Evolutionary conservation across 2,329 filamentous ascomycete genomes (phyloP), one percentile per base, ranked within the genome.

Genomic region (Calonectria pteridis): DNA sequence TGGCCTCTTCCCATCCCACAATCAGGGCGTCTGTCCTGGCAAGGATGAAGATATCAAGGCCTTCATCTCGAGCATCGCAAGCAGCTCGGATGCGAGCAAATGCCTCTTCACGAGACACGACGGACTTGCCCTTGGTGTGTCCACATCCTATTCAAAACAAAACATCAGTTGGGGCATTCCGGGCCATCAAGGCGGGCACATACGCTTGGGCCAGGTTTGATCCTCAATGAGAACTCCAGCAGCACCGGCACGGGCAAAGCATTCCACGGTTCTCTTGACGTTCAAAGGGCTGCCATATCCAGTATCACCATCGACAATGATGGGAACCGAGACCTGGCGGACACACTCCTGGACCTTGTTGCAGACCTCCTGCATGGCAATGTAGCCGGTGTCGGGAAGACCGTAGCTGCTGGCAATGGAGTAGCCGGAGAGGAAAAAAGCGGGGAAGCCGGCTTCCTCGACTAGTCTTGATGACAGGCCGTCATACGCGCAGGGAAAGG

Each of bases 191-290:
- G 16, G 13, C 16, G 14, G 9, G n/a, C 11, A 70, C 84, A 75
- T 79, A 88, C 86, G 78, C 72, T 88, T 88, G 4, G 87, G 86
- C 86, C 86, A 88, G 0, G 84, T 86, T 74, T 88, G 87, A 66
- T 88, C 86, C 71, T 88, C 87, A 71, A 88, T 87, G 85, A 84
- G 84, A 50, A 84, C 71, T 0, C 83, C 83, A 18, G 84, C 83
- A 0, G 83, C 84, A 4, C 83, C 86, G 0, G 86, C 86, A 5
- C 78, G 77, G 0, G 86, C 86, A 76, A 84, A 88, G 4, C 81
- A 81, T 74, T 75, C 74, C 1, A 89, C 87, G 0, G 87, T 88
- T 16, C 86, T 76, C 62, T 82, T 83, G 0, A 88, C 86, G 43
- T 87, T 88, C 77, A 87, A 84, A 3, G 86, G 85, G 58, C 85